phyloP scores from a whole-genome alignment of 441 rosid genomes.

The Brassica balearica region DNA sequence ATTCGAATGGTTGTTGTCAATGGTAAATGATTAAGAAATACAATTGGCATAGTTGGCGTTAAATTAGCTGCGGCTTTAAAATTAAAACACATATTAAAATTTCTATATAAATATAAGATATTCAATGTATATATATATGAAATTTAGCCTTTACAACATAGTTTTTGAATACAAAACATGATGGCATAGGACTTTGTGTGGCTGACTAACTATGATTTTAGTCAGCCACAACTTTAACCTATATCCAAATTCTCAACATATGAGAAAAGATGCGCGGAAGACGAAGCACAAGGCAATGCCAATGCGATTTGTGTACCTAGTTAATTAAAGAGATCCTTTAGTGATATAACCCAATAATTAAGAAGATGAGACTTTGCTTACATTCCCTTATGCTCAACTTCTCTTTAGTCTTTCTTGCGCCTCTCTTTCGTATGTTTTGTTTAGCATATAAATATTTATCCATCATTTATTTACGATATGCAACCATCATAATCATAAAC shows the following conservation, averaged over 20 bases:
- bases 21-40: not conserved
- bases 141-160: not conserved
- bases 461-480: not conserved
- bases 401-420: too few species aligned
- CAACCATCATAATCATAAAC: too few species aligned
- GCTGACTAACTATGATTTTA: not conserved
- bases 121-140: not conserved
- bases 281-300: conserved; percentile 13
- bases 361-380: too few species aligned
- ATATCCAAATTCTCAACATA: not conserved
- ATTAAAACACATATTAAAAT: not conserved
- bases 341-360: too few species aligned
- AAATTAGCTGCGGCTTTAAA: not conserved
- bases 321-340: too few species aligned
- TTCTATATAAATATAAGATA: not conserved
- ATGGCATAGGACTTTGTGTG: not conserved
- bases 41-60: conserved; percentile 6
- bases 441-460: not conserved
- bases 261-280: conserved; percentile 18
- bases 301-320: not conserved
- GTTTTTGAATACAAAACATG: not conserved
- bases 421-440: not conserved
- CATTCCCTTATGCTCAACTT: too few species aligned
- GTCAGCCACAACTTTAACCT: not conserved
- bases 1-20: conserved; percentile 4